These are phyloP conservation scores for Pyracantha coccinea DNA, from an alignment of 331 rosid genomes.

Conservation along the genomic window DNA sequence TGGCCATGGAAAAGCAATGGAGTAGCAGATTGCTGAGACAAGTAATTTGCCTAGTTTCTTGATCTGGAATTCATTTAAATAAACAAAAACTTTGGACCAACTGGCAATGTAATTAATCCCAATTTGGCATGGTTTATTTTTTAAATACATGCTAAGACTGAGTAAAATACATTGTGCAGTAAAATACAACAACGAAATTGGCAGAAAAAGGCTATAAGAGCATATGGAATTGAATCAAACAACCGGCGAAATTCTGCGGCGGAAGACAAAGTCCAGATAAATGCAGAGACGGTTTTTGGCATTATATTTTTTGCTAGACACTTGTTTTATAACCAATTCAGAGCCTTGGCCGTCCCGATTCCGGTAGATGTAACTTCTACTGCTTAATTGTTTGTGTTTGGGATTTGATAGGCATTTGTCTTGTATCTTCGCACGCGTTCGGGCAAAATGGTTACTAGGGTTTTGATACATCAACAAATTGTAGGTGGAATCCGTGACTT, in stretches of 20 bases:
- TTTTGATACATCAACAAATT: not conserved
- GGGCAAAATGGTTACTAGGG: not conserved
- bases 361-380: not conserved
- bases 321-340: not conserved
- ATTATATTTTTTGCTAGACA: not conserved
- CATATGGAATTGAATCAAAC: not conserved
- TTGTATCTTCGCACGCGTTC: not conserved
- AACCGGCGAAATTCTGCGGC: not conserved
- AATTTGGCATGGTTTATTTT: too few species aligned
- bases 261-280: not conserved
- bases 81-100: not conserved
- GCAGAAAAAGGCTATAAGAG: not conserved
- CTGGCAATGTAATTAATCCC: not conserved
- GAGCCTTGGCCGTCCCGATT: slow-evolving; percentile 14
- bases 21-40: not conserved
- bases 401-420: not conserved
- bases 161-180: not conserved
- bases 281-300: not conserved
- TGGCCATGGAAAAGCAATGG: slow-evolving; percentile 14
- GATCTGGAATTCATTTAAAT: not conserved
- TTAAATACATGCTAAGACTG: not conserved
- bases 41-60: not conserved
- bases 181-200: not conserved
- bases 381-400: slow-evolving; percentile 1
- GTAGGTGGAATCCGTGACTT: not conserved